Evolutionary conservation across 306 rosid species (phyloP).

Genomic region (Luffa aegyptiaca): DNA sequence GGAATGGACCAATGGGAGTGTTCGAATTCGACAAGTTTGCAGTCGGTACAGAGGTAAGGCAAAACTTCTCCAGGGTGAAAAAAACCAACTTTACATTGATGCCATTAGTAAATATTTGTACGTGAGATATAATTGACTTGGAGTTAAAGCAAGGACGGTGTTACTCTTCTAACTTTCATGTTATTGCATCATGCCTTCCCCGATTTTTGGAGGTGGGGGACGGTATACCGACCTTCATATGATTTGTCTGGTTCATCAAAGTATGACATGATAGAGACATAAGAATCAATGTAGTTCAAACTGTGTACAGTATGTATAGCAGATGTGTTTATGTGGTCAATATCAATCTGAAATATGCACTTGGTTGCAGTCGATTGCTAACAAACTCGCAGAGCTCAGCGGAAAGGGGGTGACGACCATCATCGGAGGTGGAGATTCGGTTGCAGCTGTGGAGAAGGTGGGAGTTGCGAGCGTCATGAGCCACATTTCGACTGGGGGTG

Average conservation of each 20-base stretch:
- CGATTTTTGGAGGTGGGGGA: neutral
- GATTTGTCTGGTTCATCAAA: neutral
- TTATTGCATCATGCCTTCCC: neutral
- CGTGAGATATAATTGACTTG: neutral
- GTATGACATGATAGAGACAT: neutral
- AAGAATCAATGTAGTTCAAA: neutral
- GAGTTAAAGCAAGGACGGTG: neutral
- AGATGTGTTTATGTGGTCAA: neutral
- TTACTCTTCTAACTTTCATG: neutral
- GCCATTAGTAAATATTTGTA: neutral
- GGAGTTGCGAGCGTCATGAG: conserved; percentile 95
- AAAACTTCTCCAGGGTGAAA: neutral
- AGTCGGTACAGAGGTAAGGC: conserved; percentile 79
- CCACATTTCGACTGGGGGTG: conserved; percentile 99
- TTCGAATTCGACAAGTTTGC: conserved; percentile 97
- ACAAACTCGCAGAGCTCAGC: conserved; percentile 91
- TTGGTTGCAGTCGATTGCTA: conserved; percentile 64
- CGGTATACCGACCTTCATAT: neutral
- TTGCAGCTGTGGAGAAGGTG: conserved; percentile 97
- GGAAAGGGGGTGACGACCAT: conserved; percentile 96
- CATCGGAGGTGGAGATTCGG: conserved; percentile 99
- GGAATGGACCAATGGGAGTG: conserved; percentile 99
- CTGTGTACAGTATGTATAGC: neutral
- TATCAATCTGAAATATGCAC: neutral
- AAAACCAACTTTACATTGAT: neutral